phyloP scores from a whole-genome alignment of 805 yeast species.

The Debaryomyces castellii region DNA sequence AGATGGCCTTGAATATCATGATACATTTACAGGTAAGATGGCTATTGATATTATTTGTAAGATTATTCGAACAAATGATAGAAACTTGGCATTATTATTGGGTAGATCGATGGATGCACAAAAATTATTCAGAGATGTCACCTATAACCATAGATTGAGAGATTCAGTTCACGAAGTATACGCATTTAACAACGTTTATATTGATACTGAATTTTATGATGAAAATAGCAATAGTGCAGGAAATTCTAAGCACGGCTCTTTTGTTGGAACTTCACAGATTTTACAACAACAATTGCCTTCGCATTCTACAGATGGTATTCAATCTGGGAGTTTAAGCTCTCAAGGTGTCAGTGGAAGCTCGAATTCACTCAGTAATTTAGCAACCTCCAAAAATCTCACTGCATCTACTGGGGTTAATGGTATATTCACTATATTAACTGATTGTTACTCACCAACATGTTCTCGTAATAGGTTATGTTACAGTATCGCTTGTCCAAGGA shows the following conservation, averaged over 20 bases:
- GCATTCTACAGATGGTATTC: slow-evolving; percentile 16
- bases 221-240: slow-evolving; percentile 24
- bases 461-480: slow-evolving; percentile 85
- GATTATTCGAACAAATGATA: slow-evolving; percentile 84
- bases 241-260: slow-evolving; percentile 31
- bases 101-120: slow-evolving; percentile 95
- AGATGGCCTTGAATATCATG: slow-evolving; percentile 88
- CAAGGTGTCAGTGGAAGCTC: slow-evolving; percentile 9
- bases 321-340: slow-evolving; percentile 15
- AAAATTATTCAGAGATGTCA: slow-evolving; percentile 90
- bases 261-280: slow-evolving; percentile 14
- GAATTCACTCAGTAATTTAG: slow-evolving; percentile 1
- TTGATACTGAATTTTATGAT: slow-evolving; percentile 43
- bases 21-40: slow-evolving; percentile 89
- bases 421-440: slow-evolving; percentile 87
- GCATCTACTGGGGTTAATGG: slow-evolving; percentile 64
- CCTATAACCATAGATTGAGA: slow-evolving; percentile 88
- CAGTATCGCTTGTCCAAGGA: slow-evolving; percentile 93
- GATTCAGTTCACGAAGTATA: slow-evolving; percentile 88
- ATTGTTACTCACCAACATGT: slow-evolving; percentile 97
- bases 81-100: slow-evolving; percentile 82
- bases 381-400: slow-evolving; percentile 4
- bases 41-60: slow-evolving; percentile 90
- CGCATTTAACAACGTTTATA: slow-evolving; percentile 65
- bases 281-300: slow-evolving; percentile 17